These are phyloP conservation scores for Aspergillus aculeatus DNA, from an alignment of 2,329 filamentous ascomycete genomes.

Conservation along the genomic window DNA sequence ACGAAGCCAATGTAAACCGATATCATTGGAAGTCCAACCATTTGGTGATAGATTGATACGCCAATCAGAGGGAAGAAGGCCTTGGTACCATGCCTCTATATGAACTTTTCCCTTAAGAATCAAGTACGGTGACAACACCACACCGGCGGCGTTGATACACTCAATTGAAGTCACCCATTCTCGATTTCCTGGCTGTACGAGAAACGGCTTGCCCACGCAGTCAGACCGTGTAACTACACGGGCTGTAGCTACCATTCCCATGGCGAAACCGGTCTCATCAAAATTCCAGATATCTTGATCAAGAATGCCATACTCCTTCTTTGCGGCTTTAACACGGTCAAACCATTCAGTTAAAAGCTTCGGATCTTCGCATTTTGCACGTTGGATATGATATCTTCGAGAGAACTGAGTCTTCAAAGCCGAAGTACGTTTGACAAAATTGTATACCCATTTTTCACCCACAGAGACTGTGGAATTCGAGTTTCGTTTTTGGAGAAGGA, in stretches of 20 bases:
- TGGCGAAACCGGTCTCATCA: conserved; percentile 12
- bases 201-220: not conserved
- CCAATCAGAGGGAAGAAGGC: not conserved
- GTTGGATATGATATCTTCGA: too few species aligned
- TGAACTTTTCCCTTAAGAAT: conserved; percentile 17
- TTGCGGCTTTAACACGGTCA: not conserved
- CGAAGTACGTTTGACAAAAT: not conserved
- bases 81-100: conserved; percentile 14
- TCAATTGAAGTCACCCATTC: conserved; percentile 19
- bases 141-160: conserved; percentile 9
- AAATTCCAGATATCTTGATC: not conserved
- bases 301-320: not conserved
- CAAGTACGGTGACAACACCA: conserved; percentile 9
- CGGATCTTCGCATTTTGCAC: not conserved
- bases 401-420: too few species aligned
- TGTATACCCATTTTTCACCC: not conserved
- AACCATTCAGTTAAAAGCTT: not conserved
- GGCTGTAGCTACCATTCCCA: conserved; percentile 10
- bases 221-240: conserved; percentile 6
- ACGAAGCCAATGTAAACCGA: conserved; percentile 33
- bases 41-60: conserved; percentile 22
- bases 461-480: not conserved
- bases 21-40: conserved; percentile 37
- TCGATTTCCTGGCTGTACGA: conserved; percentile 16
- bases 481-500: not conserved